Base-by-base conservation (phyloP, 78 protist genomes). In the Dictyostelium firmibasis region DNA sequence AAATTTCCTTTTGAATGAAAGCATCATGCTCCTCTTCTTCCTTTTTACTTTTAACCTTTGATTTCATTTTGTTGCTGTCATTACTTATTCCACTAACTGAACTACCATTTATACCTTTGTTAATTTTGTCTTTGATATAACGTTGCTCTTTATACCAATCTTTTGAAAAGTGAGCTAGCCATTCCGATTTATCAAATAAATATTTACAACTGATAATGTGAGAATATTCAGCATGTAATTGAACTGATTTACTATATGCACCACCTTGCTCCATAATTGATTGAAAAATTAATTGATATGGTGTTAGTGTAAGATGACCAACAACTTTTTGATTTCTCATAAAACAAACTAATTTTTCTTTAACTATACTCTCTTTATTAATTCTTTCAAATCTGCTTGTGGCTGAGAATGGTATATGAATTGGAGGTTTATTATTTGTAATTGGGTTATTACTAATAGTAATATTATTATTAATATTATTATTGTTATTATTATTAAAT, bases 141-240 rank as follows among this genome's bases (percentile, higher is more conserved):
- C 75, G 57, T 78, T 81, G 86, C 47, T 89, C 94, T 70, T 89
- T 89, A 4, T 89, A 64, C 94, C 94, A 89, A 50, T 89, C 94
- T 62, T 69, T 89, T 27, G 94, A 81, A 6, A 89, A 47, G 53
- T 81, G 87, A 20, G 86, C 87, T 25, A 89, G n/a, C 94, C 94
- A 89, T 70, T 89, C 94, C 10, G 74, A 23, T 20, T 89, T 81
- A 35, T 89, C 83, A 13, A 81, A 78, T 29, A 89, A 70, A 60
- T 81, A 89, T 89, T 89, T 89, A 89, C 94, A 89, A 29, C 81
- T 64, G 2, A 89, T 81, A 4, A 89, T 89, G 9, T 89, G 94
- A 20, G 20, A 29, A 53, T 89, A 89, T 20, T 89, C 94, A 13
- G 94, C 47, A 69, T 67, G 82, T 9, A 89, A 36, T 50, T 81